Evolutionary conservation across 1,139 yeast species (phyloP).

Genomic region (Lodderomyces oxycetoniae): DNA sequence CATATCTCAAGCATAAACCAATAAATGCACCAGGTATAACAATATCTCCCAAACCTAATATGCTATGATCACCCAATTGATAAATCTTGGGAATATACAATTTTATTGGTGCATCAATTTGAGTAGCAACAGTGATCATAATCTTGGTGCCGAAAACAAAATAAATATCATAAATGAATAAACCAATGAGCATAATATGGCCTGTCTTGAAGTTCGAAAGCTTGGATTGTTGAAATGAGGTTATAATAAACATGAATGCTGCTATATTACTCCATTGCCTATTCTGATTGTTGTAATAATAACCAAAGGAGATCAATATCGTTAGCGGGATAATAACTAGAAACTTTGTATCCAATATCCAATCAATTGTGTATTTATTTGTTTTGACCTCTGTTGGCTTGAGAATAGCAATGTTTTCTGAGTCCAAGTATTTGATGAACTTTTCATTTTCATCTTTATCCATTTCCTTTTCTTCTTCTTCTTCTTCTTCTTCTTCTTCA

Average conservation of each 20-base stretch:
- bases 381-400: slow-evolving; percentile 1
- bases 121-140: slow-evolving; percentile 60
- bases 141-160: slow-evolving; percentile 62
- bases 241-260: slow-evolving; percentile 33
- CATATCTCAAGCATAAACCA: slow-evolving; percentile 48
- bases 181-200: slow-evolving; percentile 38
- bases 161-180: slow-evolving; percentile 59
- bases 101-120: slow-evolving; percentile 53
- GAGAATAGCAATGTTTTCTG: slow-evolving; percentile 6
- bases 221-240: slow-evolving; percentile 27
- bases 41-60: slow-evolving; percentile 59
- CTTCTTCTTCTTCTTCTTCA: slow-evolving; percentile 10
- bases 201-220: slow-evolving; percentile 43
- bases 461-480: not conserved
- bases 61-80: slow-evolving; percentile 8
- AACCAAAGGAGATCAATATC: slow-evolving; percentile 16
- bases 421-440: slow-evolving; percentile 3
- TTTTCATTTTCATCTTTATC: not conserved
- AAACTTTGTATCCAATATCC: slow-evolving; percentile 31
- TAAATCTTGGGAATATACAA: slow-evolving; percentile 40
- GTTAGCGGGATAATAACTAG: slow-evolving; percentile 23
- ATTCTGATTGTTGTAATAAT: slow-evolving; percentile 14
- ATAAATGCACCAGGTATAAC: slow-evolving; percentile 53
- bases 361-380: slow-evolving; percentile 12
- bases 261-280: slow-evolving; percentile 32